Base-by-base conservation (phyloP, 768 basidiomycete genomes). In the Suillus alpinus region DNA sequence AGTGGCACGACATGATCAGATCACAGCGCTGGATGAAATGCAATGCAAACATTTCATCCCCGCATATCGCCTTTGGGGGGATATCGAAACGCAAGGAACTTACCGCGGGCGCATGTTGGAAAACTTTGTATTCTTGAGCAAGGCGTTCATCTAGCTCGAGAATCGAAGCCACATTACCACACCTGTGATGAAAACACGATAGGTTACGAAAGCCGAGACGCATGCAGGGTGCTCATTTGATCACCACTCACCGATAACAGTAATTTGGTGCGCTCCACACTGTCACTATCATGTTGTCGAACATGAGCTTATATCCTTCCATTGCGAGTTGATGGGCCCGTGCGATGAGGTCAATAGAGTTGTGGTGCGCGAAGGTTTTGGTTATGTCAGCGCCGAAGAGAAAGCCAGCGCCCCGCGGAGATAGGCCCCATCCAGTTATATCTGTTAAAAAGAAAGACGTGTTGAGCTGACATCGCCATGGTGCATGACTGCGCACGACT, bases 221-320 rank as follows among this genome's bases (percentile, higher is more conserved):
- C 59, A 52, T 64, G 68, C 56, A 49, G 51, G 63, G 58, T 40
- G 44, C 56, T 49, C 62, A 57, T 26, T 50, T 14, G 47, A 44
- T 32, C 49, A 57, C 59, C 16, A 81, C 87, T 63, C 68, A 96
- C 92, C 95, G 81, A 76, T 98, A 98, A 75, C 96, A 98, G 73
- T 98, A 98, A 75, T 98, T 98, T 14, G 95, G 96, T 3, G 95
- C 95, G 68, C 91, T 94, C 95, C 96, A 98, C 43, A 98, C 95
- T 8, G 96, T 98, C 36, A 98, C 96, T 66, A 98, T 95, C 47
- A 86, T 88, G 57, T 85, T 80, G 75, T 98, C 95, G 68, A 97
- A 97, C 95, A 98, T 96, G 74, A 94, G 83, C 77, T 97, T 98
- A 77, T 86, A 97, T 23, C 95, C 95, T 76, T 97, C 95, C 93